Evolutionary conservation across 2,329 filamentous ascomycete genomes (phyloP).

Genomic region (Exophiala spinifera): DNA sequence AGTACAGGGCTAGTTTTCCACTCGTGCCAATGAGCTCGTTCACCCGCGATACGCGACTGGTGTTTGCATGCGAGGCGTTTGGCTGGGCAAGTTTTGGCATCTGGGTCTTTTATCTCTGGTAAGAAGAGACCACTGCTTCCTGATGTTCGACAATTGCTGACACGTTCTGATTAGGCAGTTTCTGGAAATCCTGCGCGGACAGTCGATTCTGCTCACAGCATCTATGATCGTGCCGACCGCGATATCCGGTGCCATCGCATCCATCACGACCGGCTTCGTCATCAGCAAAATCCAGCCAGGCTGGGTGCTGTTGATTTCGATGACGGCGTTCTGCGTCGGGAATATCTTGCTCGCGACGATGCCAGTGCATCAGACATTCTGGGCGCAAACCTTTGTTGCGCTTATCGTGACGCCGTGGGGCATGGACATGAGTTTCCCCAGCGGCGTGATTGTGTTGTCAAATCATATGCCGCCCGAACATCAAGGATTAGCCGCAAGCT

Average conservation of each 20-base stretch:
- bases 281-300: slow-evolving; percentile 23
- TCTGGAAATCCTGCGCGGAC: slow-evolving; percentile 29
- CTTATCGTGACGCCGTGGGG: slow-evolving; percentile 34
- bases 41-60: slow-evolving; percentile 21
- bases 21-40: slow-evolving; percentile 49
- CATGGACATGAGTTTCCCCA: slow-evolving; percentile 63
- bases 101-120: slow-evolving; percentile 32
- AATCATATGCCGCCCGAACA: slow-evolving; percentile 48
- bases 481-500: slow-evolving; percentile 52
- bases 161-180: slow-evolving; percentile 32
- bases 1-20: slow-evolving; percentile 38
- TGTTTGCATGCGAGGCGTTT: slow-evolving; percentile 39
- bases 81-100: slow-evolving; percentile 42
- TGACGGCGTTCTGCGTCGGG: slow-evolving; percentile 34
- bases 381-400: slow-evolving; percentile 38
- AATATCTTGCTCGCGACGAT: slow-evolving; percentile 40
- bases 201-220: slow-evolving; percentile 33
- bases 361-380: slow-evolving; percentile 43
- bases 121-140: slow-evolving; percentile 29
- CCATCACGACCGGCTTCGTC: slow-evolving; percentile 28
- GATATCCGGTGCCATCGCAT: slow-evolving; percentile 35
- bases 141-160: slow-evolving; percentile 31
- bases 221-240: slow-evolving; percentile 18
- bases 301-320: slow-evolving; percentile 24
- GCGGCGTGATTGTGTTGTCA: slow-evolving; percentile 59